Percentiles rank a stretch among this genome's conserved stretches.
These are phyloP conservation scores for Chaetomium cochliodes DNA, from an alignment of 495 filamentous ascomycete genomes.

Conservation along the genomic window DNA sequence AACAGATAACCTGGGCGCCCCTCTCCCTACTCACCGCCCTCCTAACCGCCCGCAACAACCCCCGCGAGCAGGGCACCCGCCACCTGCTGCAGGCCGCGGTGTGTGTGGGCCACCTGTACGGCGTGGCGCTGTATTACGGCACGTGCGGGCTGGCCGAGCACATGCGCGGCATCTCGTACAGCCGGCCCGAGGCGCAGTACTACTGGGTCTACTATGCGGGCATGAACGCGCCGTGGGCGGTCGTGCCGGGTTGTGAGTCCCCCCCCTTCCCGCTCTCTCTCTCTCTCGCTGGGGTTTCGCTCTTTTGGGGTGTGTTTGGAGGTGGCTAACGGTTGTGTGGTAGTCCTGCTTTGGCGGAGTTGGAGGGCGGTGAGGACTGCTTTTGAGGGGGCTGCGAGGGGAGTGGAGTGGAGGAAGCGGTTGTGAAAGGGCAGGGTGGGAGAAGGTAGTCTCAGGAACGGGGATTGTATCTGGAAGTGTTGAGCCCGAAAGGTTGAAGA, in stretches of 20 bases:
- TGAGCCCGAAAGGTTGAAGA: too few species aligned
- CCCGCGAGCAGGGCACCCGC: conserved; percentile 50
- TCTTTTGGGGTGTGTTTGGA: neutral
- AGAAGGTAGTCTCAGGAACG: neutral
- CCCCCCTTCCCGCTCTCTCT: neutral
- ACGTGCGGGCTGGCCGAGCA: conserved; percentile 71
- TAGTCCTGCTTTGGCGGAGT: conserved; percentile 54
- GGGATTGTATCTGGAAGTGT: too few species aligned
- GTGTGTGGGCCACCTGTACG: conserved; percentile 80
- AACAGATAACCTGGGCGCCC: conserved; percentile 66
- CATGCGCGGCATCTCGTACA: conserved; percentile 58
- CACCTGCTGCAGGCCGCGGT: conserved; percentile 71
- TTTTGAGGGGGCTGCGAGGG: conserved; percentile 26
- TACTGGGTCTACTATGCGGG: conserved; percentile 87
- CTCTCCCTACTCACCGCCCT: conserved; percentile 68
- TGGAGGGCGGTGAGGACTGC: conserved; percentile 46
- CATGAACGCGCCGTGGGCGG: conserved; percentile 84
- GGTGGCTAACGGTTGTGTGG: neutral
- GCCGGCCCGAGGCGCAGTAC: conserved; percentile 74
- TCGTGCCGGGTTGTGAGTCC: conserved; percentile 59
- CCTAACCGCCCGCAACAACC: conserved; percentile 58
- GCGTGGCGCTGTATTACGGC: conserved; percentile 79
- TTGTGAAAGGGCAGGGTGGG: neutral
- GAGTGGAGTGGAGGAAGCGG: conserved; percentile 15
- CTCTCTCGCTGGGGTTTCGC: neutral